These are phyloP conservation scores for Penicillium taxi DNA, from an alignment of 495 filamentous ascomycete species.

Conservation along the genomic window DNA sequence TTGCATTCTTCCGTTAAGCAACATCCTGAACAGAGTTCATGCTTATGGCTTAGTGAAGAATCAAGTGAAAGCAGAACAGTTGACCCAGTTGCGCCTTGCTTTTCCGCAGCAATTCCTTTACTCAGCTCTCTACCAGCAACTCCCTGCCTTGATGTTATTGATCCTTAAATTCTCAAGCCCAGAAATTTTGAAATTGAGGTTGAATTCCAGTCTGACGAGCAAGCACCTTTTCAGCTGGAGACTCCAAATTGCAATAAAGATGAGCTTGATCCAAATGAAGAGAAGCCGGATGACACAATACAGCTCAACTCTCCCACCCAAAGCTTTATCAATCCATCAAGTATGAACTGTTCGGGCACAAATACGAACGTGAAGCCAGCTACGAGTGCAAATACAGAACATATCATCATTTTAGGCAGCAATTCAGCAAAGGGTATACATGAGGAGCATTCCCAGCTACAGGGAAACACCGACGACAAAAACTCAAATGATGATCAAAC, in stretches of 20 bases:
- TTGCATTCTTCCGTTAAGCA: conserved; percentile 6
- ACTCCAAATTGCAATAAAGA: too few species aligned
- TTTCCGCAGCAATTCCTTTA: conserved; percentile 5
- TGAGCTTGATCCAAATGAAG: too few species aligned
- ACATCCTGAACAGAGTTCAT: conserved; percentile 7
- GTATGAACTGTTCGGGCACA: too few species aligned
- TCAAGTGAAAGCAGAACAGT: conserved; percentile 8
- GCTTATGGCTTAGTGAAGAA: not conserved
- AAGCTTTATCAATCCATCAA: too few species aligned
- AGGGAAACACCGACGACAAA: not conserved
- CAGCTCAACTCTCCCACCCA: too few species aligned
- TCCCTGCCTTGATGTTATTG: conserved; percentile 11
- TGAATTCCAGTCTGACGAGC: too few species aligned
- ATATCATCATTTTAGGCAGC: conserved; percentile 1
- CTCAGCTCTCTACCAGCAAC: conserved; percentile 10
- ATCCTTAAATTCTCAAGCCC: conserved; percentile 9
- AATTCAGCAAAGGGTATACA: not conserved
- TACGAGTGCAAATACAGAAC: not conserved
- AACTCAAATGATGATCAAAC: not conserved
- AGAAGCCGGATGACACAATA: too few species aligned
- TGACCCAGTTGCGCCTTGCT: conserved; percentile 7
- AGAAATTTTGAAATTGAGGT: not conserved
- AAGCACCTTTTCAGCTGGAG: too few species aligned
- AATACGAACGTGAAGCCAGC: conserved; percentile 3
- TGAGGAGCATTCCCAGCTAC: not conserved